Percentiles rank a stretch among this genome's conserved stretches.
Conservation (phyloP, 2,329 filamentous ascomycete species). For the Periconia macrospinosa region DNA sequence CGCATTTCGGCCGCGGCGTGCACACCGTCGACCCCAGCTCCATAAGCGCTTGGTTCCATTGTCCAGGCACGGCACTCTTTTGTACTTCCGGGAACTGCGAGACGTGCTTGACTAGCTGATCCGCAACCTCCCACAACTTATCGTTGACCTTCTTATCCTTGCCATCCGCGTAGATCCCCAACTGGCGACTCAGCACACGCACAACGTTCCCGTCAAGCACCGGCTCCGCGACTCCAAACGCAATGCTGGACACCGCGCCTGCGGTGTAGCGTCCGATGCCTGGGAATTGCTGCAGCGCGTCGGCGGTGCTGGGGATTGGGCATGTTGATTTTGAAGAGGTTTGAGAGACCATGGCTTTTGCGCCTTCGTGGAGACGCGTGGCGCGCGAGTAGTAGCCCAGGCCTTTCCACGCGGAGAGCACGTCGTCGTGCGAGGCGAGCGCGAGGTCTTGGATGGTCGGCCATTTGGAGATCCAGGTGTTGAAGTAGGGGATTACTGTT, state of each 20-base stretch:
- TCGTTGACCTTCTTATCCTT: slow-evolving; percentile 60
- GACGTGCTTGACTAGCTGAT: slow-evolving; percentile 57
- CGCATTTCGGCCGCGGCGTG: slow-evolving; percentile 61
- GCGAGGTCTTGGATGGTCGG: slow-evolving; percentile 62
- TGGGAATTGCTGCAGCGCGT: slow-evolving; percentile 55
- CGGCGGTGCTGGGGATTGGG: slow-evolving; percentile 53
- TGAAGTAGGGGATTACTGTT: slow-evolving; percentile 66
- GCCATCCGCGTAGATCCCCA: slow-evolving; percentile 60
- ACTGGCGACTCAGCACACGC: slow-evolving; percentile 62
- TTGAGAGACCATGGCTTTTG: slow-evolving; percentile 51
- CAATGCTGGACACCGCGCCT: slow-evolving; percentile 64
- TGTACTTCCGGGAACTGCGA: slow-evolving; percentile 37
- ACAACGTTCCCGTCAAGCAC: slow-evolving; percentile 68
- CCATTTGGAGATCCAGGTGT: slow-evolving; percentile 63
- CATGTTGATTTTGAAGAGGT: slow-evolving; percentile 41
- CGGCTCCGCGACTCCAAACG: slow-evolving; percentile 61
- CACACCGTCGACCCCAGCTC: slow-evolving; percentile 67
- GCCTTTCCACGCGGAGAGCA: slow-evolving; percentile 62
- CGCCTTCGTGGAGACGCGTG: slow-evolving; percentile 61
- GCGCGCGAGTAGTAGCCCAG: slow-evolving; percentile 68
- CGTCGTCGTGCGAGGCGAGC: slow-evolving; percentile 56
- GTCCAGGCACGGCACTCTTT: slow-evolving; percentile 56
- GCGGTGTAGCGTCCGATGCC: slow-evolving; percentile 66
- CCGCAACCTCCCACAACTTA: slow-evolving; percentile 61
- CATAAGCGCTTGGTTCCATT: slow-evolving; percentile 68